These are phyloP conservation scores for Schrenkiella parvula DNA, from an alignment of 345 rosid species.

Conservation along the genomic window DNA sequence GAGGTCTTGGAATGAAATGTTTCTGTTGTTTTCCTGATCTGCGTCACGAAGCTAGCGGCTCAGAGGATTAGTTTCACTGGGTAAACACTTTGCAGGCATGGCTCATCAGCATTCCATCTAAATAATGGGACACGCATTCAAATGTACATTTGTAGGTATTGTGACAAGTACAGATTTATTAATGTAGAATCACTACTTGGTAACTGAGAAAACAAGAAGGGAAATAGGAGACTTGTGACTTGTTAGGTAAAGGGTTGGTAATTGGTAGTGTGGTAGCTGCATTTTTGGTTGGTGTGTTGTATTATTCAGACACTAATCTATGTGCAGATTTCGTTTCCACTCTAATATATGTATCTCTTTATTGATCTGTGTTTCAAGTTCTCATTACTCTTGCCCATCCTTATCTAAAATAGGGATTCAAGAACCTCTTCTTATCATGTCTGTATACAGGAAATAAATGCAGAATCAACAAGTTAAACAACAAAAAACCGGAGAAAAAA, in stretches of 20 bases:
- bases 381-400: not conserved
- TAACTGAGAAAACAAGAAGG: slow-evolving; percentile 16
- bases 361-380: not conserved
- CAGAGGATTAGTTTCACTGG: not conserved
- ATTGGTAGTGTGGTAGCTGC: slow-evolving; percentile 25
- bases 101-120: not conserved
- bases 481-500: not conserved
- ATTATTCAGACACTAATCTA: slow-evolving; percentile 25
- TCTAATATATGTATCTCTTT: slow-evolving; percentile 18
- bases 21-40: slow-evolving; percentile 10
- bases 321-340: slow-evolving; percentile 15
- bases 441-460: not conserved
- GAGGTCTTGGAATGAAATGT: slow-evolving; percentile 1
- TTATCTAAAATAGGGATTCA: not conserved
- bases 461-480: not conserved
- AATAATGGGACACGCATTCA: slow-evolving; percentile 25
- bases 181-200: slow-evolving; percentile 26
- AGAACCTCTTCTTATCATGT: not conserved
- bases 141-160: slow-evolving; percentile 64
- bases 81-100: slow-evolving; percentile 16
- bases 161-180: slow-evolving; percentile 43
- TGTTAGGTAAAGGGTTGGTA: slow-evolving; percentile 26
- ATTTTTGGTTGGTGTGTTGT: slow-evolving; percentile 37
- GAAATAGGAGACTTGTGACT: slow-evolving; percentile 15
- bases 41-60: slow-evolving; percentile 4